Base-by-base conservation (phyloP, 2,329 filamentous ascomycete genomes). In the Diplodia scrobiculata region DNA sequence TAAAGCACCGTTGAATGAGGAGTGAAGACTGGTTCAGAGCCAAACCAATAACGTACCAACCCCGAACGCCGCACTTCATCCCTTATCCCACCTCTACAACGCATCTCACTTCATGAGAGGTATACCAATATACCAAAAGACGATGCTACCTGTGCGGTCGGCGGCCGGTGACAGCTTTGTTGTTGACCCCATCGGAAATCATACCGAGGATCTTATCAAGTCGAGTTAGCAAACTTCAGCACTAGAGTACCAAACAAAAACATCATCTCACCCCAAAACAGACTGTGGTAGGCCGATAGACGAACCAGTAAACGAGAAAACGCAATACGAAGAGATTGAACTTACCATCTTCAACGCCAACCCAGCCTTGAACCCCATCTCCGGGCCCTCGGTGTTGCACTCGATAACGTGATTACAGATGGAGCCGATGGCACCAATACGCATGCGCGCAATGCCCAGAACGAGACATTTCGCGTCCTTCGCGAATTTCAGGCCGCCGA, bases 391-490 rank as follows among this genome's bases (percentile, higher is more conserved):
- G 45, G 58, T 62, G 29, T 62, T 50, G 17, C 58, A 62, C 58
- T 69, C 66, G 9, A 65, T 58, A 27, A 76, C 67, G 51, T 75
- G 55, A 38, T 69, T 63, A 68, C 77, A 77, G 13, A 70, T 58
- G 63, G 71, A 77, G 10, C 58, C 58, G 13, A 62, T 62, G 58
- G 58, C 58, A 13, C 58, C 58, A 7, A 62, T 50, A 29, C 58
- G 58, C 27, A 50, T 34, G 45, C 58, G 58, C 0, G 58, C 58
- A 10, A 62, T 45, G 2, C 58, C 58, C 41, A 62, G 45, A 29
- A 62, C 58, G n/a, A 62, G 58, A 27, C 58, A 62, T 4, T 27
- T 41, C 17, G 17, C 17, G n/a, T 50, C 58, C 17, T 27, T 50
- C 5, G 58, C 58, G 29, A 50, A 50, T 19, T 62, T 62, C 14